A percentile compares a stretch with the other conserved stretches of the same genome.
These are phyloP conservation scores for Clonostachys chloroleuca DNA, from an alignment of 2,329 filamentous ascomycete genomes.

Conservation along the genomic window DNA sequence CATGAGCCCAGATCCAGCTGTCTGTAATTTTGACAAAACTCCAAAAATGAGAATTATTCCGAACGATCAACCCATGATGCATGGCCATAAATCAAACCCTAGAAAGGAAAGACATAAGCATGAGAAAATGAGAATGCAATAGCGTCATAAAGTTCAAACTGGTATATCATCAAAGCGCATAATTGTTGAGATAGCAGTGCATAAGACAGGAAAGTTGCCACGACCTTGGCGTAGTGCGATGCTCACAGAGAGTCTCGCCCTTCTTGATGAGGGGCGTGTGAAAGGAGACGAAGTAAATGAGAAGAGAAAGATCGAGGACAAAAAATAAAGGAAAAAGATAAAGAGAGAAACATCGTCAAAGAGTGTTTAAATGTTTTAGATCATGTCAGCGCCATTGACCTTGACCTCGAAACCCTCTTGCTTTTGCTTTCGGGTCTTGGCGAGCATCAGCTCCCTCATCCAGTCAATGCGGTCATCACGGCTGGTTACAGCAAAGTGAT, in stretches of 20 bases:
- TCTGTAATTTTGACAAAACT: too few species aligned
- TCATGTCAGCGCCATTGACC: conserved; percentile 70
- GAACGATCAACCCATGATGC: too few species aligned
- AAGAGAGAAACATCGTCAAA: conserved; percentile 4
- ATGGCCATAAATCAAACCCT: too few species aligned
- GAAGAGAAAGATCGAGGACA: not conserved
- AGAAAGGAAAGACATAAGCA: too few species aligned
- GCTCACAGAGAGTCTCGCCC: conserved; percentile 1
- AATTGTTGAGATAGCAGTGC: too few species aligned
- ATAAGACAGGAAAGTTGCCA: not conserved
- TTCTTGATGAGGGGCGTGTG: not conserved
- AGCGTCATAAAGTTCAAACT: too few species aligned
- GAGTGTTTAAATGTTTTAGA: conserved; percentile 31
- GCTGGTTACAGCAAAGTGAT: conserved; percentile 87
- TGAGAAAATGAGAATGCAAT: too few species aligned
- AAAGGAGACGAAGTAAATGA: not conserved
- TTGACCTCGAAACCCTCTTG: conserved; percentile 77
- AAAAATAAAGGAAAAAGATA: conserved; percentile 9
- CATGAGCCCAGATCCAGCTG: too few species aligned
- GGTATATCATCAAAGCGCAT: too few species aligned
- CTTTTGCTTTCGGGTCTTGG: conserved; percentile 82
- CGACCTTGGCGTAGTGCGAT: not conserved
- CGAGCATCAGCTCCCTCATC: conserved; percentile 92
- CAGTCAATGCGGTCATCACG: conserved; percentile 93
- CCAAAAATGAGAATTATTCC: too few species aligned